Base-by-base conservation (phyloP, 108 stramenopile species). In the Pseudonitzschia multiseries region DNA sequence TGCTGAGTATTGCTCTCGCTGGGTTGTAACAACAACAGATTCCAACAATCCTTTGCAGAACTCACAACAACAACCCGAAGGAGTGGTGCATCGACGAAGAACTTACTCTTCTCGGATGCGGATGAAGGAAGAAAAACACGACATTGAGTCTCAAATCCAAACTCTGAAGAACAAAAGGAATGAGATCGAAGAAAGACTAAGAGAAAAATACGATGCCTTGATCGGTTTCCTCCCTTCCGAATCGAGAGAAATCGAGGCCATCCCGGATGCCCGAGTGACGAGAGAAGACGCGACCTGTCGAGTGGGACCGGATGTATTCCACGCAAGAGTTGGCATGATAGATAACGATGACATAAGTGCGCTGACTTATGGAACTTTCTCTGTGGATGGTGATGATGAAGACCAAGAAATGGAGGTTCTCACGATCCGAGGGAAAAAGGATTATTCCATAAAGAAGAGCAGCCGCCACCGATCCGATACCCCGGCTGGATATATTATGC, bases 61-160 rank as follows among this genome's bases (percentile, higher is more conserved):
- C 4, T 18, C 18, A 18, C 1, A 10, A 48, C 1, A 10, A 48
- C 46, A 3, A 48, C 1, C 46, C 14, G 18, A 48, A 48, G 8
- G 14, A 18, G 12, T 48, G 17, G 18, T 14, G 8, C 46, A 14
- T 48, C 18, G 8, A 48, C 18, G 8, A 48, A 48, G 46, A 18
- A 48, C 18, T 18, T 18, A 48, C 13, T 48, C 46, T 10, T 48
- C 46, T 2, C 14, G 42, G 42, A 42, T 42, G 10, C 42, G 46
- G 14, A 48, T 48, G 46, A 48, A 48, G 46, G 29, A 59, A 59
- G 13, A 28, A 32, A 8, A 59, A 24, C 22, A 15, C 20, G 57
- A 59, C 22, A 59, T 59, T 10, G 57, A 59, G 13, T 31, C 27
- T 32, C 57, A 59, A 59, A 59, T 59, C 57, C 27, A 59, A 32